Evolutionary conservation across 768 basidiomycete species (phyloP).

Genomic region (Pleurotus djamor): DNA sequence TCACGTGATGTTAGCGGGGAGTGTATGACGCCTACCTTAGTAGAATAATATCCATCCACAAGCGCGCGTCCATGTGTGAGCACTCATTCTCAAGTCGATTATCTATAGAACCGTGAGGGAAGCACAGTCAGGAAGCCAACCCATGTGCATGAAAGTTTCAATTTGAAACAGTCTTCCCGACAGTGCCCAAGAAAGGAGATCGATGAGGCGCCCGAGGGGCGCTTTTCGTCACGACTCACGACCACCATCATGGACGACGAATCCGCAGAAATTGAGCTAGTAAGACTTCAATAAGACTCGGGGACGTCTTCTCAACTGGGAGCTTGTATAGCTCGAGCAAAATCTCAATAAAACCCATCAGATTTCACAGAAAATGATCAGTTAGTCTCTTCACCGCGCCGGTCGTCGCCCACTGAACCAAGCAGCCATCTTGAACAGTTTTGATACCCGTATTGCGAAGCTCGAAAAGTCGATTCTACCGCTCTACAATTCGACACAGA

Average conservation of each 20-base stretch:
- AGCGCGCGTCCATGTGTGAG: too few relatives aligned
- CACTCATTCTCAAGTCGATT: too few relatives aligned
- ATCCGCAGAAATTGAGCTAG: constrained; percentile 75
- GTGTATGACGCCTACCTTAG: too few relatives aligned
- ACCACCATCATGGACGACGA: constrained; percentile 50
- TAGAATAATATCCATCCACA: too few relatives aligned
- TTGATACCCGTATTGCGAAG: constrained; percentile 78
- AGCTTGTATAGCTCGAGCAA: constrained; percentile 72
- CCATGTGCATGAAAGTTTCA: too few relatives aligned
- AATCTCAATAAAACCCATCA: constrained; percentile 84
- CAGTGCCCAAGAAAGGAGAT: too few relatives aligned
- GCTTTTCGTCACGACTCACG: too few relatives aligned
- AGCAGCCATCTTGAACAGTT: constrained; percentile 79
- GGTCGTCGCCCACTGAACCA: constrained; percentile 22
- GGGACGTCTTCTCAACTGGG: not conserved
- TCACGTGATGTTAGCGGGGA: too few relatives aligned
- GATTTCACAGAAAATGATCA: constrained; percentile 83
- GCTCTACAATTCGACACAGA: constrained; percentile 75
- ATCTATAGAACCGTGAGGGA: too few relatives aligned
- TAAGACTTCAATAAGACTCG: constrained; percentile 17
- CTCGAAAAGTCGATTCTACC: constrained; percentile 86
- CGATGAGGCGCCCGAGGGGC: too few relatives aligned
- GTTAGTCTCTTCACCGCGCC: constrained; percentile 37
- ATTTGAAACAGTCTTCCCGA: too few relatives aligned
- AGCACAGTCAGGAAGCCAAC: too few relatives aligned